Base-by-base conservation (phyloP, 139 green algal species). In the Nannochloris sp. region DNA sequence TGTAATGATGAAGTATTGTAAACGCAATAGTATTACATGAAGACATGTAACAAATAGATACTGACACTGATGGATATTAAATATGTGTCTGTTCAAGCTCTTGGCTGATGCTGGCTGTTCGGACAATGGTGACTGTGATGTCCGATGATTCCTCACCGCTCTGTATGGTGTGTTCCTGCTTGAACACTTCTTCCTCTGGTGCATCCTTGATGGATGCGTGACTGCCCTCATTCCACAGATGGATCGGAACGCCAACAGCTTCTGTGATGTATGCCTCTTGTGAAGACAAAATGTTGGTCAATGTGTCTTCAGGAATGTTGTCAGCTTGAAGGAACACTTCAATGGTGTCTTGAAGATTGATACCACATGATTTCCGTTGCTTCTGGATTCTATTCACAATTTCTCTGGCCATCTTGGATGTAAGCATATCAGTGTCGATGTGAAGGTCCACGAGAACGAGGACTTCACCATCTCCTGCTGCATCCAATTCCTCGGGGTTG, bases 331-430 rank as follows among this genome's bases (percentile, higher is more conserved):
- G 79, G 61, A 78, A 90, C 2, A 92, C 60, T 29, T 87, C 82
- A 46, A 95, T 82, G 11, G 62, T 23, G 67, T 96, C 88, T 3
- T 70, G 78, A 0, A 76, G 68, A 18, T 72, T 69, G 62, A 96
- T 71, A 10, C 88, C 89, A 4, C 84, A 81, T 44, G 84, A 82
- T 79, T 98, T 98, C 12, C 92, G 76, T 48, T 97, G 75, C 72
- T 95, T 94, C 81, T 98, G 92, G 63, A 95, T 87, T 37, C 91
- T 78, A 81, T 96, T 98, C 51, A 97, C 86, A 25, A 97, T 63
- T 81, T 98, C 91, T 9, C 93, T 75, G 14, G 89, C 93, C 12
- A 87, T 50, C 14, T 91, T 87, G 7, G 83, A 79, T 25, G 82
- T 66, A 21, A 83, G 18, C 46, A 97, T 78, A 18, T 66, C 72